A percentile compares a stretch with the other conserved stretches of the same genome.
These are phyloP conservation scores for Acer saccharum DNA, from an alignment of 345 rosid species.

Conservation along the genomic window DNA sequence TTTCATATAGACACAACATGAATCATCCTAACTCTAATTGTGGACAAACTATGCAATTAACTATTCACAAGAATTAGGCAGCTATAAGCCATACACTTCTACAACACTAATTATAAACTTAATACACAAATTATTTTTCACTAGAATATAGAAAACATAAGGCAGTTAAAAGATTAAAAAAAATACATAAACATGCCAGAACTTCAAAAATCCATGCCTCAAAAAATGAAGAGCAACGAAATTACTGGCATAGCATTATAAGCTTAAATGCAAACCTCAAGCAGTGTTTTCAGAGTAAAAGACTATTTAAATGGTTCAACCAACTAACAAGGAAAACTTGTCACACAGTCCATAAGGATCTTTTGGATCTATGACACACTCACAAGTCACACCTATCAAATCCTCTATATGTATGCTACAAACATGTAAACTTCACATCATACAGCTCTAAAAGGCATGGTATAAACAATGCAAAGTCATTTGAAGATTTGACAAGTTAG, in stretches of 20 bases:
- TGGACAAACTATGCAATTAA: not conserved
- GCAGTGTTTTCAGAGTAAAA: too few species aligned
- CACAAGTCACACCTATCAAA: not conserved
- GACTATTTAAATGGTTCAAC: not conserved
- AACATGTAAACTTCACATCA: not conserved
- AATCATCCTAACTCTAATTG: not conserved
- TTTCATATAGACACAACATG: not conserved
- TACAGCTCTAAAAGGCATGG: not conserved
- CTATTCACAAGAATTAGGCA: not conserved
- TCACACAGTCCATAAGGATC: not conserved
- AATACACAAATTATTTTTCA: not conserved
- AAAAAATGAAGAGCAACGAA: conserved; percentile 87
- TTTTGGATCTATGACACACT: not conserved
- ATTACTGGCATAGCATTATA: conserved; percentile 28
- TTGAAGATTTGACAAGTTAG: not conserved
- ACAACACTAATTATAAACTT: not conserved
- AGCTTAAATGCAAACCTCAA: too few species aligned
- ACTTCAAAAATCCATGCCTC: conserved; percentile 93
- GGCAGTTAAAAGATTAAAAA: not conserved
- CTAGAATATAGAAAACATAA: conserved; percentile 10
- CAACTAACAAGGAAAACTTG: not conserved
- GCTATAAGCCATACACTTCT: not conserved
- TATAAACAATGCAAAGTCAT: too few species aligned
- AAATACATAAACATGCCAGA: conserved; percentile 56
- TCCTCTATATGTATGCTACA: not conserved